Evolutionary conservation across 768 basidiomycete genomes (phyloP), one percentile per base, ranked within the genome.

Genomic region (Guyanaporus albipodus): DNA sequence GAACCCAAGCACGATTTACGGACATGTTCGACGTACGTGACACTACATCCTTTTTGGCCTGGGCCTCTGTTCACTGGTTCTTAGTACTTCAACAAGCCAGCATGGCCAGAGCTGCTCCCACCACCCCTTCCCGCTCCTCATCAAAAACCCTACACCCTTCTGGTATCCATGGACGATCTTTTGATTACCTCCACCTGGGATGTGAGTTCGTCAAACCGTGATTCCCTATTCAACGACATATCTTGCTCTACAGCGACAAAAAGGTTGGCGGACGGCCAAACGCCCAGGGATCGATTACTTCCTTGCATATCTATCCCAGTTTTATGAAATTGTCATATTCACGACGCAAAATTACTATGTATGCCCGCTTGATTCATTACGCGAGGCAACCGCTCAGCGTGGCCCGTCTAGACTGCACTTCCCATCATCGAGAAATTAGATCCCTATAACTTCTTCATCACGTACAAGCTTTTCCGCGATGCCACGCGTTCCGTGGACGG

Each of bases 281-380:
- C 83, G 96, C 27, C 95, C 96, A 1, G 96, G 96, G 4, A 89
- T 93, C 14, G 96, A 99, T 63, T 98, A 99, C 70, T 99, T 99
- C 79, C 75, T 99, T 27, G 94, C 82, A 22, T 99, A 99, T 66
- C 80, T 99, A 38, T 91, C 92, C 0, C 95, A 97, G 61, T 99
- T 98, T 72, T 99, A 92, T 64, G 96, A 99, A 73, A 81, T 98
- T 47, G 95, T 98, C 27, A 74, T 99, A 44, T 99, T 98, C 71
- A 98, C 94, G 9, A 78, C 83, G 15, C 91, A 95, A 69, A 79
- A 88, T 46, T 75, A 79, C 59, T 97, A 95, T 67, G 94, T 95
- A 54, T 39, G 89, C 77, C 29, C 31, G 24, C 43, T 22, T 42
- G 3, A 34, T 40, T 44, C 8, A 11, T 22, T 28, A 6, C 28